phyloP scores from a whole-genome alignment of 805 yeast genomes.

The Sugiyamaella marilandica region DNA sequence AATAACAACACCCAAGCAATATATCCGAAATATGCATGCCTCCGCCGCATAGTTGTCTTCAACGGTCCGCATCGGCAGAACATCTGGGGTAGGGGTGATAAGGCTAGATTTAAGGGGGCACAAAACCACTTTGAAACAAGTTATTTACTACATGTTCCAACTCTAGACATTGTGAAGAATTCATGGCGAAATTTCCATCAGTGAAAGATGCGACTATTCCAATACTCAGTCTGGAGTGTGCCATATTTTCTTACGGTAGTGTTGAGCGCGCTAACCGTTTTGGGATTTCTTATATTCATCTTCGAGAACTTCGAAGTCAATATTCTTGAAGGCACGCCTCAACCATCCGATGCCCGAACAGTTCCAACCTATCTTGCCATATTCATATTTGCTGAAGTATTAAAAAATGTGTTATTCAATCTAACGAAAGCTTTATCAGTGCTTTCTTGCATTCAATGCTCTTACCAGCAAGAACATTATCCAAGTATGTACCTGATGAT shows the following conservation, averaged over 20 bases:
- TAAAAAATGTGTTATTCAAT: not conserved
- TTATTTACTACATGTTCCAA: too few relatives aligned
- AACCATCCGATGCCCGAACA: conserved; percentile 25
- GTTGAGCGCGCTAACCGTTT: conserved; percentile 18
- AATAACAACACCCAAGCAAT: too few relatives aligned
- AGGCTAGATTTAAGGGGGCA: too few relatives aligned
- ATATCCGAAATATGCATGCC: too few relatives aligned
- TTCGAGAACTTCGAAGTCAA: conserved; percentile 29
- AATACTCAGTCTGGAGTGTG: conserved; percentile 16
- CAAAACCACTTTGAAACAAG: too few relatives aligned
- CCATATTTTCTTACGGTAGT: conserved; percentile 13
- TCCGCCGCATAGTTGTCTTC: too few relatives aligned
- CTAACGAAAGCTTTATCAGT: conserved; percentile 34
- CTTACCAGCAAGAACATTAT: conserved; percentile 38
- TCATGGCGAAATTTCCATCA: too few relatives aligned
- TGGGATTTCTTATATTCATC: conserved; percentile 30
- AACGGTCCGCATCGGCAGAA: too few relatives aligned
- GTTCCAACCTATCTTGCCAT: conserved; percentile 42
- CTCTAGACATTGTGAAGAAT: too few relatives aligned
- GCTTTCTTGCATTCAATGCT: conserved; percentile 38
- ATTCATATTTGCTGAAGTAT: conserved; percentile 43
- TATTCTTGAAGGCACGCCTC: conserved; percentile 13
- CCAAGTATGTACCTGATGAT: conserved; percentile 22
- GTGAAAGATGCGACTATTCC: not conserved
- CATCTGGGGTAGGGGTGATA: too few relatives aligned